Conservation (phyloP, 345 rosid genomes). For the Hevea brasiliensis region DNA sequence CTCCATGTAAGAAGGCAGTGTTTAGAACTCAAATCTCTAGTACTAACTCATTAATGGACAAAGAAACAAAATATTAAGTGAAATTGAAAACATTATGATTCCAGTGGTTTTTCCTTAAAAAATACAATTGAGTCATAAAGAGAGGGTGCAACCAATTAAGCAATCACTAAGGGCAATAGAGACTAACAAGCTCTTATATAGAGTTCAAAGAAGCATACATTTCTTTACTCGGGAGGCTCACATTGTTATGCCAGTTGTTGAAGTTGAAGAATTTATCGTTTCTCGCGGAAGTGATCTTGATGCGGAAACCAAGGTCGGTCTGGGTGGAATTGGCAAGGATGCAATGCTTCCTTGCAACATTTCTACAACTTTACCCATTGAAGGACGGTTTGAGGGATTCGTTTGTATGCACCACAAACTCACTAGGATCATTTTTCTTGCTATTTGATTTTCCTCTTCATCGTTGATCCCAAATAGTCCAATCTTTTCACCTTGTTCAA, state of each 20-base stretch:
- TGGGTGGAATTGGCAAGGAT: neutral
- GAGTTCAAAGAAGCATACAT: too few species aligned
- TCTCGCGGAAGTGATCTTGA: neutral
- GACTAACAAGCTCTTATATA: too few species aligned
- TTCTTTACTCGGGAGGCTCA: neutral
- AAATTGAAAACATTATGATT: too few species aligned
- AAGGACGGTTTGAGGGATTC: neutral
- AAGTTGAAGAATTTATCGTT: neutral
- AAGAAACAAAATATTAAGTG: too few species aligned
- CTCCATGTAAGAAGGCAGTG: too few species aligned
- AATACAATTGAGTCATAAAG: too few species aligned
- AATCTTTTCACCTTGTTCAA: neutral
- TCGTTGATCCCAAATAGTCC: neutral
- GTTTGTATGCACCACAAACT: constrained; percentile 20
- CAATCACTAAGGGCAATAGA: too few species aligned
- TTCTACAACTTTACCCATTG: constrained; percentile 4
- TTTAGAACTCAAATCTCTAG: too few species aligned
- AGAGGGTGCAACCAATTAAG: too few species aligned
- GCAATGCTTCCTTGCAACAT: constrained; percentile 1
- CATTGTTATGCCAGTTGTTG: neutral
- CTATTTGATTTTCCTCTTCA: constrained; percentile 2
- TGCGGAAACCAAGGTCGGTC: neutral
- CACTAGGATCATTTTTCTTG: constrained; percentile 11
- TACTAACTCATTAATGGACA: too few species aligned
- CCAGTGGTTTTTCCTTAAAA: too few species aligned